Percentiles rank a stretch among this genome's conserved stretches.
These are phyloP conservation scores for Dendrostoma leiphaemia DNA, from an alignment of 2,329 filamentous ascomycete species.

Conservation along the genomic window DNA sequence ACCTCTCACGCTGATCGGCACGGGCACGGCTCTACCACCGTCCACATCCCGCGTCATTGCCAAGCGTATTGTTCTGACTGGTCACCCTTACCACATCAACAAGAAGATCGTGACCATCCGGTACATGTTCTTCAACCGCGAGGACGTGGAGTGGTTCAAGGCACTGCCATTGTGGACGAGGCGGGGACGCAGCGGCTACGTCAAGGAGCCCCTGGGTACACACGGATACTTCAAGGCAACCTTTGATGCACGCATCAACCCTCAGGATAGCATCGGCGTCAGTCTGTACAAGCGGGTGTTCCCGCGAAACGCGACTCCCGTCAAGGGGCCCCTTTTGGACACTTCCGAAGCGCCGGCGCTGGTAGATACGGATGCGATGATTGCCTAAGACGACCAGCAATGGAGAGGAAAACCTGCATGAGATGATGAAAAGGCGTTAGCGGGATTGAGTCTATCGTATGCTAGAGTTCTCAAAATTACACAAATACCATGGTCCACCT, in stretches of 20 bases:
- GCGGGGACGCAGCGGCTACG: slow-evolving; percentile 80
- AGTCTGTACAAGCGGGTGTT: slow-evolving; percentile 85
- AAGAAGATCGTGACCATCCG: slow-evolving; percentile 95
- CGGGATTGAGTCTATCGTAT: neutral
- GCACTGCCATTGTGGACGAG: slow-evolving; percentile 92
- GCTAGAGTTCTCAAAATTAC: slow-evolving; percentile 5
- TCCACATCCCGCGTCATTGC: slow-evolving; percentile 77
- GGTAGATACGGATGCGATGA: slow-evolving; percentile 34
- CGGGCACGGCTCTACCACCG: slow-evolving; percentile 81
- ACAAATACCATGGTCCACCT: slow-evolving; percentile 4
- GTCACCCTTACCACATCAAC: slow-evolving; percentile 98
- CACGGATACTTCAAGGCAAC: slow-evolving; percentile 99
- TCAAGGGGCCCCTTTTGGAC: slow-evolving; percentile 43
- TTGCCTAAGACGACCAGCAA: slow-evolving; percentile 31
- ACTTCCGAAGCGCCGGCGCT: slow-evolving; percentile 20
- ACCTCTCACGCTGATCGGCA: slow-evolving; percentile 73
- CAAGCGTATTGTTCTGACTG: slow-evolving; percentile 90
- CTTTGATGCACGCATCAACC: slow-evolving; percentile 94
- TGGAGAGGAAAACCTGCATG: neutral
- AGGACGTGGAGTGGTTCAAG: slow-evolving; percentile 97
- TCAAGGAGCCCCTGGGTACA: slow-evolving; percentile 93
- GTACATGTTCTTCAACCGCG: slow-evolving; percentile 99
- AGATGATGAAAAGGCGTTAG: slow-evolving; percentile 16
- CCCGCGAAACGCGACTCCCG: slow-evolving; percentile 64
- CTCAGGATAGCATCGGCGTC: slow-evolving; percentile 89